Conservation (phyloP, 768 basidiomycete genomes). For the Guyanaporus albipodus region DNA sequence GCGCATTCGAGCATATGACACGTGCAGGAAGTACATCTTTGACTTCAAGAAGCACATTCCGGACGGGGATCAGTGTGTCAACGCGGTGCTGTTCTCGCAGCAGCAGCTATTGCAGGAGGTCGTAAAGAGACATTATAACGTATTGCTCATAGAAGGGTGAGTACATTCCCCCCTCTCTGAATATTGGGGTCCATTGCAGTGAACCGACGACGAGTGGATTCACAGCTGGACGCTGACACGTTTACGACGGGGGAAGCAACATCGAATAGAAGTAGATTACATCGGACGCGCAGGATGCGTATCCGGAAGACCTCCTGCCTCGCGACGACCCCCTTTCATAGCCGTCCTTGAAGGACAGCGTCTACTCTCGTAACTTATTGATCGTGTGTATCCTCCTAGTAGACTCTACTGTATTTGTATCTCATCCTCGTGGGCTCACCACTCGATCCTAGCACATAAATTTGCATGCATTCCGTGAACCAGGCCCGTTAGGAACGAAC, state of each 20-base stretch:
- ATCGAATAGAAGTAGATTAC: slow-evolving; percentile 70
- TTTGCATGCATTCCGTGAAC: slow-evolving; percentile 14
- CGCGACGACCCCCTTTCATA: slow-evolving; percentile 61
- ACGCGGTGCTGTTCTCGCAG: slow-evolving; percentile 58
- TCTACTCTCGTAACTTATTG: slow-evolving; percentile 27
- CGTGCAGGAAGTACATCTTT: slow-evolving; percentile 60
- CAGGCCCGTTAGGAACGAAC: slow-evolving; percentile 27
- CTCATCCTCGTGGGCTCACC: slow-evolving; percentile 27
- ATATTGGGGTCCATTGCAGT: neutral
- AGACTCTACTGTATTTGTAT: slow-evolving; percentile 29
- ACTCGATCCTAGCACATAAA: slow-evolving; percentile 18
- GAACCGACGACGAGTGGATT: slow-evolving; percentile 2
- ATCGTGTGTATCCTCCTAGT: slow-evolving; percentile 24
- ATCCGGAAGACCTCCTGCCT: slow-evolving; percentile 43
- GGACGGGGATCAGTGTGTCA: slow-evolving; percentile 44
- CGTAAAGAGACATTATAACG: slow-evolving; percentile 53
- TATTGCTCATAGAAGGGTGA: slow-evolving; percentile 66
- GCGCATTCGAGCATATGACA: slow-evolving; percentile 48
- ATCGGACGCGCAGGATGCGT: slow-evolving; percentile 61
- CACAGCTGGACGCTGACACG: slow-evolving; percentile 65
- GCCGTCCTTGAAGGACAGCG: slow-evolving; percentile 49
- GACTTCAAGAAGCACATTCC: slow-evolving; percentile 47
- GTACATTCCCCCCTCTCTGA: slow-evolving; percentile 12
- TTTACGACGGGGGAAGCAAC: slow-evolving; percentile 55
- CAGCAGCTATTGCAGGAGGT: slow-evolving; percentile 59